Conservation (phyloP, 1,284 basidiomycete genomes). For the Pascua guehoae region DNA sequence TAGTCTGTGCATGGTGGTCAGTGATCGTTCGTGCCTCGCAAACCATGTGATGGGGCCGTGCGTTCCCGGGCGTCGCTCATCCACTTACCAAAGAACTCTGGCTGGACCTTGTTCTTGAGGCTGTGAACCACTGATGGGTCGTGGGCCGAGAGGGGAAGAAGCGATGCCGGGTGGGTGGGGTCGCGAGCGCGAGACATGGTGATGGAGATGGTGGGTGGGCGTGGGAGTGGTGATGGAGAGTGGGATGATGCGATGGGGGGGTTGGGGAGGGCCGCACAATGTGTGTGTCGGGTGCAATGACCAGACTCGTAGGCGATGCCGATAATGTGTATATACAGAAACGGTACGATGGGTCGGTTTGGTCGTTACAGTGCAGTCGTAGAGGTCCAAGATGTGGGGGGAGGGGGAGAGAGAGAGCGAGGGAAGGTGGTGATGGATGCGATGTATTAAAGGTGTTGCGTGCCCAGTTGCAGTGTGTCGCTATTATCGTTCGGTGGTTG, state of each 20-base stretch:
- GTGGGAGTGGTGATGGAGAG: background rate
- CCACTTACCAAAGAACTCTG: slow-evolving; percentile 66
- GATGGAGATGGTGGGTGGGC: background rate
- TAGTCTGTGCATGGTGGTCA: slow-evolving; percentile 10
- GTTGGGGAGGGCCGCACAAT: background rate
- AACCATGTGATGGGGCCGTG: slow-evolving; percentile 1
- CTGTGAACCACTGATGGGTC: slow-evolving; percentile 59
- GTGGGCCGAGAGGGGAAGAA: slow-evolving; percentile 63
- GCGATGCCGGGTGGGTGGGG: slow-evolving; percentile 57
- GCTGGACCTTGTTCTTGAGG: slow-evolving; percentile 43
- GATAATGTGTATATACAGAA: background rate
- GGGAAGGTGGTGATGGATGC: background rate
- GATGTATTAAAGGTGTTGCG: background rate
- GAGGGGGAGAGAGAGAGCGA: background rate
- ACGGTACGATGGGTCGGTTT: too few relatives aligned
- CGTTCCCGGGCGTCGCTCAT: slow-evolving; percentile 7
- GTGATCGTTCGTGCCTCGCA: background rate
- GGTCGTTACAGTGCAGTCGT: too few relatives aligned
- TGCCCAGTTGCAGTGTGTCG: background rate
- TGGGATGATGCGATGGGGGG: background rate
- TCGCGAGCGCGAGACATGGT: slow-evolving; percentile 16
- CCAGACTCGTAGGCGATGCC: background rate
- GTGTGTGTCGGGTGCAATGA: background rate
- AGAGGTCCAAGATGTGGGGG: background rate
- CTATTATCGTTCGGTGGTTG: background rate